These are phyloP conservation scores for Lepraria neglecta DNA, from an alignment of 495 filamentous ascomycete genomes.

Conservation along the genomic window DNA sequence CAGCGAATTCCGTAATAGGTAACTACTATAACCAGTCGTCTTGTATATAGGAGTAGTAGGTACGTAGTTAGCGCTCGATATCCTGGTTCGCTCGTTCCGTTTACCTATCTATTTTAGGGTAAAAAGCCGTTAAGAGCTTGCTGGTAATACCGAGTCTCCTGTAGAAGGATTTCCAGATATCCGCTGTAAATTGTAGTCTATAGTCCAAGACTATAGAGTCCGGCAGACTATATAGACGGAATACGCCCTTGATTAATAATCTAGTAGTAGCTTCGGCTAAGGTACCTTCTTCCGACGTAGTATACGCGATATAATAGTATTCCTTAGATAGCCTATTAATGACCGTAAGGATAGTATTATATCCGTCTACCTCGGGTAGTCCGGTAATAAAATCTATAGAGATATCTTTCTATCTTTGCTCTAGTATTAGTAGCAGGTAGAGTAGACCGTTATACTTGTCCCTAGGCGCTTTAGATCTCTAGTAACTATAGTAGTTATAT, in stretches of 20 bases:
- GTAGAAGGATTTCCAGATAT: not conserved
- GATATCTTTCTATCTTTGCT: constrained; percentile 22
- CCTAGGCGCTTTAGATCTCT: constrained; percentile 7
- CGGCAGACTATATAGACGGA: not conserved
- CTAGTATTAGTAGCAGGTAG: constrained; percentile 23
- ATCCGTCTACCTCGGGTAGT: not conserved
- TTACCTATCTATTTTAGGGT: constrained; percentile 27
- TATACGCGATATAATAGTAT: too few relatives aligned
- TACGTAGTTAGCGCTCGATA: constrained; percentile 29
- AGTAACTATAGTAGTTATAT: constrained; percentile 4
- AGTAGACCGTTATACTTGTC: constrained; percentile 9
- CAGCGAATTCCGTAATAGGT: constrained; percentile 29
- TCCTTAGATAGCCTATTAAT: not conserved
- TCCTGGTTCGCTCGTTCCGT: constrained; percentile 28
- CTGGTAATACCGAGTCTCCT: not conserved
- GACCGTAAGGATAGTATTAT: not conserved
- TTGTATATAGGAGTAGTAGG: constrained; percentile 30
- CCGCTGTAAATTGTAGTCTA: too few relatives aligned
- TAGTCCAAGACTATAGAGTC: not conserved
- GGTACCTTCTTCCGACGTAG: not conserved
- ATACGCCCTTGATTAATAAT: not conserved
- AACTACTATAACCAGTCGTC: constrained; percentile 31
- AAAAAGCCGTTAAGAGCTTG: not conserved
- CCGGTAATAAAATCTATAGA: constrained; percentile 1
- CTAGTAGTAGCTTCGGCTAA: not conserved